Evolutionary conservation across 805 yeast species (phyloP).

Genomic region (Schizosaccharomyces cryophilus): DNA sequence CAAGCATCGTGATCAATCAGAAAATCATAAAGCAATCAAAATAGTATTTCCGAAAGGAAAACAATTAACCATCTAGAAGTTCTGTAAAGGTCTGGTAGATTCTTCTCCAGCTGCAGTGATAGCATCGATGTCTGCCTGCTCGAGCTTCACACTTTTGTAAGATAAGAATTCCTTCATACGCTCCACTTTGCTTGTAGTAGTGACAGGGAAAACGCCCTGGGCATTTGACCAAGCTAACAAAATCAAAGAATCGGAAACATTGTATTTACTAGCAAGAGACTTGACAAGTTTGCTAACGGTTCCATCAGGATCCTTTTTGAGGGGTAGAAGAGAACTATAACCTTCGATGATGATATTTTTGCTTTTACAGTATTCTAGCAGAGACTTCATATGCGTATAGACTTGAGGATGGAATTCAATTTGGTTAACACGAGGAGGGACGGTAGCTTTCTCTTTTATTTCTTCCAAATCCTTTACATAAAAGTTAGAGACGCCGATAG

Average conservation of each 20-base stretch:
- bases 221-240: not conserved
- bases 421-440: conserved; percentile 1
- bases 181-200: not conserved
- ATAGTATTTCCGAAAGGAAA: not conserved
- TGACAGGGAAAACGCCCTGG: not conserved
- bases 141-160: not conserved
- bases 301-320: not conserved
- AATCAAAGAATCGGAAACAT: not conserved
- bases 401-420: conserved; percentile 2
- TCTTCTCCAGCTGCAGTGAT: not conserved
- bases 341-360: not conserved
- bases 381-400: not conserved
- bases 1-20: not conserved
- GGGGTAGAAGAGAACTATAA: not conserved
- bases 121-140: not conserved
- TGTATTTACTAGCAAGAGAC: not conserved
- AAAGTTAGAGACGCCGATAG: conserved; percentile 62
- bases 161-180: not conserved
- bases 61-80: not conserved
- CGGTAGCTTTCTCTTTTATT: conserved; percentile 3
- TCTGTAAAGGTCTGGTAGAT: not conserved
- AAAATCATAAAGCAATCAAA: too few species aligned
- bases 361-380: not conserved
- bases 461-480: conserved; percentile 14
- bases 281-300: not conserved